Base-by-base conservation (phyloP, 306 rosid species). In the Oemleria cerasiformis region DNA sequence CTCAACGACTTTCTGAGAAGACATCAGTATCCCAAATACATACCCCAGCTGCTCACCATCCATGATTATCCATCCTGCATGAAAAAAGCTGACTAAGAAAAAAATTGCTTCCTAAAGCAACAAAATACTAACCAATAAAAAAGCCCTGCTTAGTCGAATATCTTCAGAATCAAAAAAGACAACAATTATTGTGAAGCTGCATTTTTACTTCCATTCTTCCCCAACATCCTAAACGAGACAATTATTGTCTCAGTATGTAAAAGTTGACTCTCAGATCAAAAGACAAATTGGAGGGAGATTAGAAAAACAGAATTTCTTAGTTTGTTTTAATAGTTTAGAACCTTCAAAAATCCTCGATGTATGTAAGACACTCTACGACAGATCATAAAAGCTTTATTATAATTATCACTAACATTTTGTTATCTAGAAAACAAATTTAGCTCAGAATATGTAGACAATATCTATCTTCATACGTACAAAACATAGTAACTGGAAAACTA, bases 21-120 rank as follows among this genome's bases (percentile, higher is more conserved):
- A 23, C 78, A 54, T 73, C 78, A 87, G 69, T 56, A 87, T 86
- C 56, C 83, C 91, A 49, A 89, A 86, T 75, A 95, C 15, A 83
- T 86, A 89, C 63, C 78, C 88, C 58, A 79, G 74, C 76, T 92
- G 96, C 72, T 88, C 99, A 34, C 85, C 87, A 65, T 92, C 99
- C 73, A 92, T 64, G 64, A 75, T 71, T 73, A 95, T 83, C 99
- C 99, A 95, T 51, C 99, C 99, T 92, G 96, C 83, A 86, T 9
- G 21, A 78, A 55, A 56, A 55, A 56, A 80, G 64, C 30, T 58
- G 53, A 60, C 67, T 44, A 64, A 55, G 68, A 60, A 70, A 60
- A 63, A 68, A 81, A 21, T 62, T 47, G 77, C 40, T 67, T 48
- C 36, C 51, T 63, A 61, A 23, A 49, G 71, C 19, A 47, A 19